Percentiles rank a stretch among this genome's conserved stretches.
phyloP scores from a whole-genome alignment of 2,329 filamentous ascomycete species.

The Fusarium chuoi region DNA sequence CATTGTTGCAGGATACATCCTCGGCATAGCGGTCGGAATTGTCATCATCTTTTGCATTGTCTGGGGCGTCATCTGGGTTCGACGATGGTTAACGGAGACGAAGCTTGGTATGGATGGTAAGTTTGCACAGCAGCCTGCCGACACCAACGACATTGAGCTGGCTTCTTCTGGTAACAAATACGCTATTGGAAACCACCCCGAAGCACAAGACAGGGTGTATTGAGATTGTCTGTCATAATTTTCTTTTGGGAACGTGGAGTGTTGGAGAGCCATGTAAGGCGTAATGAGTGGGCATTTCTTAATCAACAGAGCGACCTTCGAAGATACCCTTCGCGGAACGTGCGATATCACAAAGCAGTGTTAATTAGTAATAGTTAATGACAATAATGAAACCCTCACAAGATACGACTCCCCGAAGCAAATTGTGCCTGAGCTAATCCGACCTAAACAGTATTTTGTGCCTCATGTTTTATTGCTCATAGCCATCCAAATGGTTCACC shows the following conservation, averaged over 20 bases:
- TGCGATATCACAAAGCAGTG: not conserved
- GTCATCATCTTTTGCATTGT: constrained; percentile 64
- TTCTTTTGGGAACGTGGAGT: not conserved
- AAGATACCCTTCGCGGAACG: constrained; percentile 13
- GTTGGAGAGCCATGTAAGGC: not conserved
- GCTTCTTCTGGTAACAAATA: constrained; percentile 37
- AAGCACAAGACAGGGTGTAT: constrained; percentile 35
- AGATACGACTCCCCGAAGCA: not conserved
- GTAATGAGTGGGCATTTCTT: not conserved
- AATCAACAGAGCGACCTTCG: constrained; percentile 2
- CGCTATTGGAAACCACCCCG: constrained; percentile 20
- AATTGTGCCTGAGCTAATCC: not conserved
- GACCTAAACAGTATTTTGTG: not conserved
- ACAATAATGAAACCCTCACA: not conserved
- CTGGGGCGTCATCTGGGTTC: constrained; percentile 61
- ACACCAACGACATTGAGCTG: constrained; percentile 44
- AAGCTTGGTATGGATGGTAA: constrained; percentile 57
- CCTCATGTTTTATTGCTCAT: constrained; percentile 13
- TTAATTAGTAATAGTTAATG: constrained; percentile 24
- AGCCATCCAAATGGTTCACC: not conserved
- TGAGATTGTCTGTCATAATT: not conserved
- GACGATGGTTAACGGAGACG: constrained; percentile 60
- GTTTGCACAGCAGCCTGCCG: constrained; percentile 46
- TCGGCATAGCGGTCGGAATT: constrained; percentile 66
- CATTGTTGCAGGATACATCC: constrained; percentile 71